Conservation (phyloP, 306 rosid species). For the Astragalus glycyphyllos region DNA sequence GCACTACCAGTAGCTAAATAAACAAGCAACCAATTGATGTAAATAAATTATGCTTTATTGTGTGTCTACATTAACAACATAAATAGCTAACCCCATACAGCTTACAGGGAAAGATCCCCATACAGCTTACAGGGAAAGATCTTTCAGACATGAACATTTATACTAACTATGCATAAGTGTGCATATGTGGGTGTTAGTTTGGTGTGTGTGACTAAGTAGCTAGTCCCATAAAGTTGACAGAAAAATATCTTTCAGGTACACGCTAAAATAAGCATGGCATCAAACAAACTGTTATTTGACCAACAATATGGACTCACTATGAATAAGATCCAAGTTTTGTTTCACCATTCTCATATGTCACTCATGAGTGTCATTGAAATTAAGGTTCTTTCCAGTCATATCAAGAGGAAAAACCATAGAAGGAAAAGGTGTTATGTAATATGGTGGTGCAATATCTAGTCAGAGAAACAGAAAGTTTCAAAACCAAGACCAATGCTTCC, state of each 20-base stretch:
- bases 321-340: slow-evolving; percentile 31
- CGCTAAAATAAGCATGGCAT: slow-evolving; percentile 1
- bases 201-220: neutral
- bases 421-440: slow-evolving; percentile 14
- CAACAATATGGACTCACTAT: slow-evolving; percentile 3
- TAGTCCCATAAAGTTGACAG: neutral
- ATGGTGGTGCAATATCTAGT: neutral
- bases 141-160: neutral
- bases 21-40: slow-evolving; percentile 39
- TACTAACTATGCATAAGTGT: neutral
- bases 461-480: slow-evolving; percentile 7
- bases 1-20: slow-evolving; percentile 16
- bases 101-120: slow-evolving; percentile 2
- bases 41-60: slow-evolving; percentile 1
- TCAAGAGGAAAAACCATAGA: neutral
- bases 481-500: slow-evolving; percentile 22
- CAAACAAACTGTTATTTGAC: slow-evolving; percentile 3
- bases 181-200: neutral
- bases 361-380: slow-evolving; percentile 2
- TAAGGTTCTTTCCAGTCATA: slow-evolving; percentile 7
- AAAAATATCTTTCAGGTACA: neutral
- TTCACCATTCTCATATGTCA: slow-evolving; percentile 2
- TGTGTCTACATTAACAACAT: slow-evolving; percentile 2
- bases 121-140: neutral
- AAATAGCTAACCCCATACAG: neutral